phyloP scores from a whole-genome alignment of 345 rosid genomes.

The Gossypium ekmanianum region DNA sequence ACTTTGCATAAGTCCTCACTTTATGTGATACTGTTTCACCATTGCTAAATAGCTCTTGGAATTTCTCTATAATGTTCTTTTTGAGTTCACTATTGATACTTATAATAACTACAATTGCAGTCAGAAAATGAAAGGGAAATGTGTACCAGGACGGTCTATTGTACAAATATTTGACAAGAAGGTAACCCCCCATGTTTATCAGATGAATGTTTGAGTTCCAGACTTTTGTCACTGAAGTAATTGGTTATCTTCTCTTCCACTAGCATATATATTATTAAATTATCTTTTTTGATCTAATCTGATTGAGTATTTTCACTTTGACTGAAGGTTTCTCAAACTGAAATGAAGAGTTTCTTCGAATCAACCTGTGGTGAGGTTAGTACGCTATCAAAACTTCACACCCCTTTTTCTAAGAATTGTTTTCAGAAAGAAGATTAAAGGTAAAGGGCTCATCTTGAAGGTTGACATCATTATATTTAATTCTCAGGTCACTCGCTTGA shows the following conservation, averaged over 20 bases:
- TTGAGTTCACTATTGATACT: background rate
- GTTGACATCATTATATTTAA: conserved; percentile 6
- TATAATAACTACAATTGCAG: conserved; percentile 39
- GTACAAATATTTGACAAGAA: conserved; percentile 90
- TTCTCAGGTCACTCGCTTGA: conserved; percentile 69
- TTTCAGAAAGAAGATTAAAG: background rate
- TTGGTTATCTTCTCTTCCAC: background rate
- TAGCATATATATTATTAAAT: background rate
- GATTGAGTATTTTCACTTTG: background rate
- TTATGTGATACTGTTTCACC: conserved; percentile 5
- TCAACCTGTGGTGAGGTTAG: conserved; percentile 84
- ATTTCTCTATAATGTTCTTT: background rate
- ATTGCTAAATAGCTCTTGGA: background rate
- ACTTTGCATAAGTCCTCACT: conserved; percentile 14
- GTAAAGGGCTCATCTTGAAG: background rate
- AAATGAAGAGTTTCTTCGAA: conserved; percentile 75
- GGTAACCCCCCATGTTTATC: conserved; percentile 32
- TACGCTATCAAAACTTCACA: background rate
- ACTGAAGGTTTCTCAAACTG: conserved; percentile 70
- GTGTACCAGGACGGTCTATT: conserved; percentile 88
- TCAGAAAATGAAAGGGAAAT: conserved; percentile 94
- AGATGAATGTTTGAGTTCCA: background rate
- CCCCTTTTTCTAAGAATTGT: background rate
- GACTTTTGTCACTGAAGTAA: background rate
- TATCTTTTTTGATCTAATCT: background rate